Base-by-base conservation (phyloP, 1,284 basidiomycete genomes). In the Chondrostereum purpureum region DNA sequence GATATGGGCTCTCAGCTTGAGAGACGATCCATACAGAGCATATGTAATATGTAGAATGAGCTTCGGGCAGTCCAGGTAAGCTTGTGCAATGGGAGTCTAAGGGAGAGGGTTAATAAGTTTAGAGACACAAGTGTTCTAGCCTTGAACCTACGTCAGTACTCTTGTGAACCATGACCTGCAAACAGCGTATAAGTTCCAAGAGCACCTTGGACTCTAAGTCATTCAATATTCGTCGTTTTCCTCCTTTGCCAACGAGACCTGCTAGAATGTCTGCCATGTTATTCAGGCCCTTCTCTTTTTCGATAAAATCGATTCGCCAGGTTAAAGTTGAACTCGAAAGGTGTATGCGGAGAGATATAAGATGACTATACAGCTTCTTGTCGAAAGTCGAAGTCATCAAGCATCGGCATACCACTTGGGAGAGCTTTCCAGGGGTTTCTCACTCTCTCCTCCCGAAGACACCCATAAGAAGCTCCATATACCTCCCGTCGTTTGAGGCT, bases 341-440 rank as follows among this genome's bases (percentile, higher is more conserved):
- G 55, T 91, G 86, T 0, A 93, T 86, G 2, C 92, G 80, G n/a
- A 96, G 67, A 1, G 84, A 82, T 35, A 92, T 85, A 1, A 95
- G 68, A 54, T 88, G 82, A 58, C 89, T 92, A 49, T 78, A 73
- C 17, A 92, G 70, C 53, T 77, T 80, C 39, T 75, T 65, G 52
- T 84, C 80, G 10, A 68, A 63, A 3, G 70, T 56, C 55, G 73
- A 82, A 16, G 60, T 69, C 46, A 72, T 73, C 44, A 88, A 66
- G 12, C 68, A 66, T 80, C 75, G 27, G 80, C 77, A 58, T 83
- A 87, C 64, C 69, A 78, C 60, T 69, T 71, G 27, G 82, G 69
- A 2, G 73, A 69, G 57, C 64, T 70, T 24, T 67, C 65, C 3
- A 57, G 58, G 5, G 60, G 46, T 3, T 52, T 48, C 2, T 60